Percentiles rank a stretch among this genome's conserved stretches.
These are phyloP conservation scores for Pleurotus citrinopileatus DNA, from an alignment of 768 basidiomycete genomes.

Conservation along the genomic window DNA sequence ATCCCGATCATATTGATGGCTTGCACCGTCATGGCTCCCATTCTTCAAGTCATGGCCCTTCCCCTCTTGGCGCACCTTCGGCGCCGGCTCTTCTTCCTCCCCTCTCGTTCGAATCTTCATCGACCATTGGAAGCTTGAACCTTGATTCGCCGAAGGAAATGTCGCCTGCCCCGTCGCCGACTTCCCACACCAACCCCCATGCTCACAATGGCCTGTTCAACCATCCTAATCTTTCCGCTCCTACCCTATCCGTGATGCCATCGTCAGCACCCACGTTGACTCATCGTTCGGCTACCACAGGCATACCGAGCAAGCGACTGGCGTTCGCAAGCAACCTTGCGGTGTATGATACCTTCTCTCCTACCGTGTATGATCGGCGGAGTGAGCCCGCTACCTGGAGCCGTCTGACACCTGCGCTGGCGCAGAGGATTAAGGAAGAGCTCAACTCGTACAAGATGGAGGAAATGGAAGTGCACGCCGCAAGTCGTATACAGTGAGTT, in stretches of 20 bases:
- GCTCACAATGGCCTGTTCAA: conserved; percentile 60
- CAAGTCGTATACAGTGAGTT: conserved; percentile 86
- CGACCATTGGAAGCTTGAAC: conserved; percentile 19
- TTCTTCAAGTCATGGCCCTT: conserved; percentile 38
- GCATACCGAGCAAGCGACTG: conserved; percentile 59
- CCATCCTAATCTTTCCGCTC: conserved; percentile 83
- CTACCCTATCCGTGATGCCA: conserved; percentile 66
- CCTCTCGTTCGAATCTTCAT: conserved; percentile 50
- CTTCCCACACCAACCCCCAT: conserved; percentile 18
- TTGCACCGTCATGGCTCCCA: conserved; percentile 67
- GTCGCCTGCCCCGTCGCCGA: conserved; percentile 31
- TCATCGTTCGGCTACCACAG: conserved; percentile 68
- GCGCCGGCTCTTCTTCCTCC: conserved; percentile 46
- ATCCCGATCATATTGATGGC: conserved; percentile 87
- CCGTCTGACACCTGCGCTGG: conserved; percentile 88
- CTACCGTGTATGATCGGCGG: conserved; percentile 87
- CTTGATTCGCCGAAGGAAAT: conserved; percentile 37
- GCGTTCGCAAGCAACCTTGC: conserved; percentile 91
- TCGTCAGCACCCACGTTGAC: conserved; percentile 47
- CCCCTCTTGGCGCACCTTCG: conserved; percentile 9
- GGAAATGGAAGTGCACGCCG: conserved; percentile 98
- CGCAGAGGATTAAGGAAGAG: conserved; percentile 97
- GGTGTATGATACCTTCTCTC: conserved; percentile 95
- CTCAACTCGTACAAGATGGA: conserved; percentile 99
- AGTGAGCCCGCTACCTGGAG: conserved; percentile 98